Percentiles rank a stretch among this genome's conserved stretches.
phyloP scores from a whole-genome alignment of 2,329 filamentous ascomycete species.

The Paracoccidioides brasiliensis region DNA sequence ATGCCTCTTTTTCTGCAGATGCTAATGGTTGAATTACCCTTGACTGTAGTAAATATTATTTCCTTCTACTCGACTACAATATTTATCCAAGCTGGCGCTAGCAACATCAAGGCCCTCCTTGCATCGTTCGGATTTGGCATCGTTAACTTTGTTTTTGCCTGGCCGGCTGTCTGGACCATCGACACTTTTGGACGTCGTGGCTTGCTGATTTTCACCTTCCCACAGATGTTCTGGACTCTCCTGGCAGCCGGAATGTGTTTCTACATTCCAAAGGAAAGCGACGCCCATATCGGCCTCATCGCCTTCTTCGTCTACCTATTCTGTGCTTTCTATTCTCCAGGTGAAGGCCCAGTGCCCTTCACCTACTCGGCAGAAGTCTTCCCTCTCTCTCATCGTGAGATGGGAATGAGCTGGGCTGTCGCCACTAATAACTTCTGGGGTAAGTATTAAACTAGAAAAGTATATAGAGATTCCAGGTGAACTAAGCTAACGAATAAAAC shows the following conservation, averaged over 20 bases:
- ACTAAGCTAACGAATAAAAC: not conserved
- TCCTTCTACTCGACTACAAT: constrained; percentile 52
- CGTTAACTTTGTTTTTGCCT: constrained; percentile 52
- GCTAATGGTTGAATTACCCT: not conserved
- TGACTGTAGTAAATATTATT: constrained; percentile 47
- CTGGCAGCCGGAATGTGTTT: constrained; percentile 49
- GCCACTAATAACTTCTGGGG: constrained; percentile 31
- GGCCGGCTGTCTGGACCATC: constrained; percentile 52
- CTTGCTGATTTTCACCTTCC: constrained; percentile 53
- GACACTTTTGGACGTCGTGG: constrained; percentile 52
- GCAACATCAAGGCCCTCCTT: constrained; percentile 39
- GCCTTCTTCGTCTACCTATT: constrained; percentile 54
- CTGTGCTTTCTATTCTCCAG: constrained; percentile 50
- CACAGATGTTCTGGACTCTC: constrained; percentile 55
- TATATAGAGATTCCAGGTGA: not conserved
- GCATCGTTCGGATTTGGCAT: constrained; percentile 51
- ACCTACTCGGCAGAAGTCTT: constrained; percentile 45
- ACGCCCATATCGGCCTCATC: constrained; percentile 40
- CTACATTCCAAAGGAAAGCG: constrained; percentile 32
- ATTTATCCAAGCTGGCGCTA: constrained; percentile 30
- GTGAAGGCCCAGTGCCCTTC: constrained; percentile 44
- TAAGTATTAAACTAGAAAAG: not conserved
- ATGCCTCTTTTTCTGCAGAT: not conserved
- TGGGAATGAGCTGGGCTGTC: constrained; percentile 36
- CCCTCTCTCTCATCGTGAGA: constrained; percentile 42